Evolutionary conservation across 2,329 filamentous ascomycete genomes (phyloP).

Genomic region (Microthyrium microscopicum): DNA sequence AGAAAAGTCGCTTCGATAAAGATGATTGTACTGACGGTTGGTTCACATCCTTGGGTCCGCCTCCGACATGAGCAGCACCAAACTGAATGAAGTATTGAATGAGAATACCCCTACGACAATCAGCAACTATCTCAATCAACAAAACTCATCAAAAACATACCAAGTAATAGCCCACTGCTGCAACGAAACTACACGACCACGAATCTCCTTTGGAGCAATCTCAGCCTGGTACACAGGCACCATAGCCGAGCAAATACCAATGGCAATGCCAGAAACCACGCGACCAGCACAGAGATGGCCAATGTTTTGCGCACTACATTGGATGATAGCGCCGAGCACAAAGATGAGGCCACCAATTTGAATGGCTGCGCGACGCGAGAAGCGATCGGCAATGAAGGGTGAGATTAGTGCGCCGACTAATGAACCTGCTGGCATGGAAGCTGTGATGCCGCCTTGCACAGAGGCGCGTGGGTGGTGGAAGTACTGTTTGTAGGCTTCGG

Average conservation of each 20-base stretch:
- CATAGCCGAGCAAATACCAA: conserved; percentile 79
- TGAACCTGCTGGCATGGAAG: conserved; percentile 33
- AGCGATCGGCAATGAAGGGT: conserved; percentile 28
- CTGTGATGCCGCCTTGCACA: conserved; percentile 27
- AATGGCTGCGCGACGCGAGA: conserved; percentile 28
- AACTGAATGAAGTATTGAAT: conserved; percentile 52
- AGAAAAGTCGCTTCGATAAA: background rate
- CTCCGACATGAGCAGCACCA: conserved; percentile 38
- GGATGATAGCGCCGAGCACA: conserved; percentile 26
- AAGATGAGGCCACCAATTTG: conserved; percentile 28
- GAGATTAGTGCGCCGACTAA: conserved; percentile 29
- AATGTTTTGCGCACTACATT: conserved; percentile 22
- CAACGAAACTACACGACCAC: conserved; percentile 39
- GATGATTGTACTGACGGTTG: conserved; percentile 19
- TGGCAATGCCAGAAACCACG: conserved; percentile 67
- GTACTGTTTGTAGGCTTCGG: conserved; percentile 21
- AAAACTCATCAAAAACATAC: conserved; percentile 13
- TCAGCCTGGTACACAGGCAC: conserved; percentile 90
- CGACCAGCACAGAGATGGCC: conserved; percentile 43
- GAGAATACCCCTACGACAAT: conserved; percentile 39
- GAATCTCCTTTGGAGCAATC: conserved; percentile 36
- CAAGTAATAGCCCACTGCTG: conserved; percentile 53
- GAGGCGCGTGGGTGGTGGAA: conserved; percentile 17
- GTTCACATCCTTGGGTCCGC: conserved; percentile 20
- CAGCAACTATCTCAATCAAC: background rate